Evolutionary conservation across 768 basidiomycete species (phyloP), one percentile per base, ranked within the genome.

Genomic region (Cantharellus anzutake): DNA sequence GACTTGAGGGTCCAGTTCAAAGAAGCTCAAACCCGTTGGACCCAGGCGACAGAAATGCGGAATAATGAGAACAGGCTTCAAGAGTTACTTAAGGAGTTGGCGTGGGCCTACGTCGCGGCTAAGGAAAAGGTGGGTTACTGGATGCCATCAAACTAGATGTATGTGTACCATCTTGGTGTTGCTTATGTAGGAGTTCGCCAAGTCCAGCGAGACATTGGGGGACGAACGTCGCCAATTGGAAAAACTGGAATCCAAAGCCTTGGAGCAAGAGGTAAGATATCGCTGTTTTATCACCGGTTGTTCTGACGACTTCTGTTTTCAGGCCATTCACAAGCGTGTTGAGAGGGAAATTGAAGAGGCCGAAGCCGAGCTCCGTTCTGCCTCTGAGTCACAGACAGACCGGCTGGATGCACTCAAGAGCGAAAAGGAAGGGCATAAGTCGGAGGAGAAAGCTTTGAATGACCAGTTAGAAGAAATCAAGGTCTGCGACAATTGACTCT

Each of bases 21-120:
- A 3, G 80, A 82, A 53, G 81, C 82, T 0, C 72, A 72, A 2
- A 67, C 72, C 1, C 79, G 82, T 34, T 82, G 81, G 62, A 74
- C 83, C 60, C 85, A 89, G 63, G 90, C 91, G 0, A 69, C 77
- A 4, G 84, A 82, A 62, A 84, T 87, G 5, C 71, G 82, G 1
- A 79, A 85, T 63, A 82, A 85, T 66, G 78, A 80, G 63, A 71
- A 76, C 64, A 83, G 79, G 68, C 77, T 75, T 2, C 79, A 83
- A 41, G 80, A 82, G 41, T 71, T 89, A 57, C 84, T 84, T 74
- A 80, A 79, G 63, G 86, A 92, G 69, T 70, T 87, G 20, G 90
- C 89, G 2, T 96, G 93, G 92, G 79, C 89, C 11, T 84, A 86
- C 65, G 86, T 94, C 29, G 75, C 73, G 11, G 71, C 71, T 4